Evolutionary conservation across 208 protist genomes (phyloP), one percentile per base, ranked within the genome.

Genomic region (Trypanosoma conorhini): DNA sequence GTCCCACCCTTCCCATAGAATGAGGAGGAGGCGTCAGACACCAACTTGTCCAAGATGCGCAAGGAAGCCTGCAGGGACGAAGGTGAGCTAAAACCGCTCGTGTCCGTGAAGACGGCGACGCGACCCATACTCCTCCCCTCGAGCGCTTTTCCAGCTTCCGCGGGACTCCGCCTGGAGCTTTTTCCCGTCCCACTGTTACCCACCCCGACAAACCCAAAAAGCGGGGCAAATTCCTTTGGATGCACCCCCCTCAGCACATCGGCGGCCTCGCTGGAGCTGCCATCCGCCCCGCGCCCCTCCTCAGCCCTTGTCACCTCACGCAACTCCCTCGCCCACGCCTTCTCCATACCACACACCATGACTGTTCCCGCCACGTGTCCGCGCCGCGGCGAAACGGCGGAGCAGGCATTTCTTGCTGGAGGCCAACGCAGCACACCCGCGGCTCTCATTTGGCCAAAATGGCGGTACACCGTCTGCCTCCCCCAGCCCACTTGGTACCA

Each of bases 81-180:
- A 0, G 67, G 79, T n/a, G 60, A 46, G 7, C 77, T 78, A 22
- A 92, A 67, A 46, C 83, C 80, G 60, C 80, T 75, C 0, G 83
- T 77, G 64, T 89, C 86, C 0, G 86, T 89, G 51, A 92, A 83
- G 38, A 92, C 62, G 0, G 74, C 78, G 12, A 89, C 70, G 50
- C 76, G 76, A 24, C 76, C 69, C 40, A 46, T 56, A 12, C 0
- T 55, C 38, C 59, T 5, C 13, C 10, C 62, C 8, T 12, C 8
- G 8, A 1, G 35, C 15, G 8, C 10, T 35, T 28, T 44, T 9
- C 50, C 19, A 42, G 17, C 42, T 66, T 33, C 26, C 12, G 1
- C 24, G 21, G 5, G 7, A 21, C 61, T 22, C 17, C 61, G 21
- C 52, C 44, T 24, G 28, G 40, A 26, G 26, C 33, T 60, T 22